Conservation (phyloP, 1,284 basidiomycete species). For the Malassezia globosa region DNA sequence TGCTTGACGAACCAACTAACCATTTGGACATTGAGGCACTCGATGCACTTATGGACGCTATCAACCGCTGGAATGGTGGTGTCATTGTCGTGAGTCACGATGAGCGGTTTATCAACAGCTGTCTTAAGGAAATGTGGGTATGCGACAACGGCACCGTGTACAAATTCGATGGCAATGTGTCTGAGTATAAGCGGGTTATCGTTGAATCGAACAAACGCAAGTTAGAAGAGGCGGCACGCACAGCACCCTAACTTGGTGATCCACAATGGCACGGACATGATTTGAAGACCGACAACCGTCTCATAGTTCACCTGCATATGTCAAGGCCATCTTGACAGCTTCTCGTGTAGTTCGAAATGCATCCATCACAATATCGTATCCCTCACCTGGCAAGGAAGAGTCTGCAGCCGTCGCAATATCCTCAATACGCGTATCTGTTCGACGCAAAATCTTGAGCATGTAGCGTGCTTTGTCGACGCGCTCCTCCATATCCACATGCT, state of each 20-base stretch:
- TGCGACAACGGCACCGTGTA: slow-evolving; percentile 71
- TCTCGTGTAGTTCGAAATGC: slow-evolving; percentile 5
- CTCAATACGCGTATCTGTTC: not conserved
- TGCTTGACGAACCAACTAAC: slow-evolving; percentile 96
- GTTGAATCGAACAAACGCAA: slow-evolving; percentile 30
- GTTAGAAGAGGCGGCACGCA: slow-evolving; percentile 11
- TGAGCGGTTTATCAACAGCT: slow-evolving; percentile 40
- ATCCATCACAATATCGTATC: slow-evolving; percentile 5
- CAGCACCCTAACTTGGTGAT: not conserved
- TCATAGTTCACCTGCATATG: not conserved
- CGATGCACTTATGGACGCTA: slow-evolving; percentile 81
- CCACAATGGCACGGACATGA: not conserved
- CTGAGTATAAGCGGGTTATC: slow-evolving; percentile 69
- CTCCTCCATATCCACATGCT: not conserved
- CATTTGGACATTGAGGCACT: slow-evolving; percentile 83
- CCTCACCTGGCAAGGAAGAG: slow-evolving; percentile 2
- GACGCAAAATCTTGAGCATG: slow-evolving; percentile 1
- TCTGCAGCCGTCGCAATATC: slow-evolving; percentile 8
- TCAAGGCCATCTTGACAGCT: slow-evolving; percentile 6
- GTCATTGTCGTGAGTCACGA: slow-evolving; percentile 48
- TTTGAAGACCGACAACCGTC: too few relatives aligned
- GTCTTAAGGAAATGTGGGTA: slow-evolving; percentile 52
- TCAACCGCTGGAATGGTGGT: slow-evolving; percentile 88
- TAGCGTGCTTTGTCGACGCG: slow-evolving; percentile 3
- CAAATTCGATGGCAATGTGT: slow-evolving; percentile 81